phyloP scores from a whole-genome alignment of 2,329 filamentous ascomycete species.

The Clarireedia sp. region DNA sequence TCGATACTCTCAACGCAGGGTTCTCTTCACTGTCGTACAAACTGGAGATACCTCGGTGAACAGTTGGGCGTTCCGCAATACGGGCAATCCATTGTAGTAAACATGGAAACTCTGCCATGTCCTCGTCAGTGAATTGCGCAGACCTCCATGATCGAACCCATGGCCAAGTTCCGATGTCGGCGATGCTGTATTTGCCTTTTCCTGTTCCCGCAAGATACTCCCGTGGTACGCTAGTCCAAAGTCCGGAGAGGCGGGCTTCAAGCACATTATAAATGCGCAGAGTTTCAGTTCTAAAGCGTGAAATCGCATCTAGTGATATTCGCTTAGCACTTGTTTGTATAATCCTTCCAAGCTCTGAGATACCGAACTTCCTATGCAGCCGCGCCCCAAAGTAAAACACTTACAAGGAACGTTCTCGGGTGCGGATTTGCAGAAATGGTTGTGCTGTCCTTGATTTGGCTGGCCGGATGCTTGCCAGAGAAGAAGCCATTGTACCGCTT shows the following conservation, averaged over 20 bases:
- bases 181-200: constrained; percentile 44
- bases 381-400: background rate
- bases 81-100: constrained; percentile 45
- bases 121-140: constrained; percentile 37
- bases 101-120: constrained; percentile 43
- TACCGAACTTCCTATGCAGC: background rate
- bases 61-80: constrained; percentile 32
- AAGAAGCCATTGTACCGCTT: constrained; percentile 45
- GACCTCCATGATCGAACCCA: constrained; percentile 40
- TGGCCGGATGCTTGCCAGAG: constrained; percentile 40
- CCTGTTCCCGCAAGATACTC: constrained; percentile 47
- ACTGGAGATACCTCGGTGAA: constrained; percentile 9
- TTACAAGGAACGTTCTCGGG: background rate
- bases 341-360: background rate
- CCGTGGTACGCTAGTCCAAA: constrained; percentile 39
- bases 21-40: background rate
- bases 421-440: background rate
- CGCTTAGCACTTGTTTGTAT: background rate
- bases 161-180: constrained; percentile 44
- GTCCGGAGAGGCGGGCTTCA: constrained; percentile 44
- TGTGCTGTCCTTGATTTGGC: background rate
- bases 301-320: constrained; percentile 34
- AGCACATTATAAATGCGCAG: constrained; percentile 45
- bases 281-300: constrained; percentile 43
- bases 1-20: background rate